Evolutionary conservation across 2,329 filamentous ascomycete species (phyloP), one percentile per base, ranked within the genome.

Genomic region (Lasiodiplodia citricola): DNA sequence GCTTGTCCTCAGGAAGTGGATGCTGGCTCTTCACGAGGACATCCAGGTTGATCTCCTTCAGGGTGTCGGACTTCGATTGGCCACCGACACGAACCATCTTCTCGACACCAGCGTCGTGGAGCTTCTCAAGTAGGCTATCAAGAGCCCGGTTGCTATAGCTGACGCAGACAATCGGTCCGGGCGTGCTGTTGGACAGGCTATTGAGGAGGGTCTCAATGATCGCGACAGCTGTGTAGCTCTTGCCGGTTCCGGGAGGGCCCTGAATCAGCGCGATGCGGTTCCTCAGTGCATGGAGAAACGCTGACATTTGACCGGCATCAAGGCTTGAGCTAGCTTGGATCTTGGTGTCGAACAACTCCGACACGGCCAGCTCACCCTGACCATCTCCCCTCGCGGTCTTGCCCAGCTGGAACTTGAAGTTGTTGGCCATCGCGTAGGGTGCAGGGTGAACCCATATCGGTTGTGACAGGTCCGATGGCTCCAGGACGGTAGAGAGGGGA

Each of bases 211-310:
- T 82, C 70, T 85, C 85, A 69, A 90, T 84, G 23, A 92, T 75
- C 52, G 85, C 82, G 1, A 87, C 82, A 4, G 89, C 90, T 0
- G 85, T 83, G 71, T 85, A 91, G 4, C 83, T 86, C 74, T 92
- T 92, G 0, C 91, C 90, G 0, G 90, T 92, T 0, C 90, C 90
- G 0, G 90, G 90, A 0, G 90, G 90, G 0, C 91, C 91, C 79
- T 92, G 90, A 13, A 91, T 89, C 3, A 91, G 80, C 1, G 87
- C 85, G 10, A 91, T 18, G 2, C 55, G 21, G n/a, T 58, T 75
- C 44, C 79, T 82, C 0, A 92, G 76, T 3, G 87, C 83, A n/a
- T 83, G 78, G 0, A 90, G 70, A 0, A 91, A 75, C 1, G 88
- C 87, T 3, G 71, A 68, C 4, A 84, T 83, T 73, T 85, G 83